A percentile compares a stretch with the other conserved stretches of the same genome.
These are phyloP conservation scores for Oryza longistaminata DNA, from an alignment of 176 grass and related monocot genomes.

Conservation along the genomic window DNA sequence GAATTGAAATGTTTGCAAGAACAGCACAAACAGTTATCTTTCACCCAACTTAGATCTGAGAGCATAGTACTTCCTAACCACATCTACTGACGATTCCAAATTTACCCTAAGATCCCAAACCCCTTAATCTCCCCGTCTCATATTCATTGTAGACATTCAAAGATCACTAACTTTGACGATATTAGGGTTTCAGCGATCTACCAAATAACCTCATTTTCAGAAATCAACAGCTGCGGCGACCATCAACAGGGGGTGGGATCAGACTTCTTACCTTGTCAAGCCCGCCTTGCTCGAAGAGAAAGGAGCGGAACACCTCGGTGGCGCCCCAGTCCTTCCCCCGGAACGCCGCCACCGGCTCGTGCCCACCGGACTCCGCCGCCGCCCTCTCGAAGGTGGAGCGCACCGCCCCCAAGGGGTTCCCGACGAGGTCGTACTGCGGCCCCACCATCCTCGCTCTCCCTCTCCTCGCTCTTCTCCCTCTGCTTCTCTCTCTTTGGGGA, in stretches of 20 bases:
- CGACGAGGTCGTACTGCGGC: constrained; percentile 74
- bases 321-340: constrained; percentile 86
- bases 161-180: neutral
- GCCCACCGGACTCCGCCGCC: constrained; percentile 37
- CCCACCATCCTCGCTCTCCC: constrained; percentile 61
- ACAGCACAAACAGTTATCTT: neutral
- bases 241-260: neutral
- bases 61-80: neutral
- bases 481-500: neutral
- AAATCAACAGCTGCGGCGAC: neutral
- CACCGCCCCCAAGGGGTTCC: constrained; percentile 82
- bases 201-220: neutral
- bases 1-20: neutral
- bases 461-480: constrained; percentile 26
- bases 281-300: constrained; percentile 78
- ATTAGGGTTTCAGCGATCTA: neutral
- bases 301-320: constrained; percentile 71
- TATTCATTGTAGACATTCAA: neutral
- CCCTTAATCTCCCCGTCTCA: neutral
- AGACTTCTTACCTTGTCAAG: constrained; percentile 48
- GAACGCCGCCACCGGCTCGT: constrained; percentile 66
- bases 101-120: neutral
- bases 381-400: constrained; percentile 81
- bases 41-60: neutral
- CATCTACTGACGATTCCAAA: neutral